Evolutionary conservation across 352 stramenopile genomes (phyloP), one percentile per base, ranked within the genome.

Genomic region (Pythium oligandrum): DNA sequence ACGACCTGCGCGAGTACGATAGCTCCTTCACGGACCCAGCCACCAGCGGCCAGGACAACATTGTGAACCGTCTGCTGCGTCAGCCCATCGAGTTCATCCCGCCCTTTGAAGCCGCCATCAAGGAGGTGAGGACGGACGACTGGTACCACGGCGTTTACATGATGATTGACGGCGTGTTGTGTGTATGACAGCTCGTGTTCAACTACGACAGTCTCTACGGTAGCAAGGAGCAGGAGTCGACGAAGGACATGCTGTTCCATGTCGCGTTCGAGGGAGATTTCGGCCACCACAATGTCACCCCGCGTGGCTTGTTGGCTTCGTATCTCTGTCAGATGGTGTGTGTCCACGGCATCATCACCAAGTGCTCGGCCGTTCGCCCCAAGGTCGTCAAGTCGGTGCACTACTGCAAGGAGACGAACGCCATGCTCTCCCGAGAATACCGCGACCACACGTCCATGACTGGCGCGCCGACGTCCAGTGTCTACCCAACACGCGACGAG

Each of bases 271-370:
- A 92, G 34, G 97, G 97, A 33, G 86, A 95, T 52, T 97, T 99
- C 48, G 93, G 92, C 8, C 75, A 88, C 50, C 73, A 94, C 59
- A 88, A 98, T 42, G 84, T 98, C 11, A 97, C 86, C 59, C 97
- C 97, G n/a, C 85, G 97, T 38, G 84, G 87, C 0, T 75, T 99
- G 32, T 79, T 93, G 6, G 93, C 93, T 6, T 83, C 71, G 4
- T 94, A 93, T 37, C 68, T 99, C 7, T 92, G 90, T 6, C 85
- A 97, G 51, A 86, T 99, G 57, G 96, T 99, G 40, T 99, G 96
- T 61, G 95, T 99, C 0, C 96, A 99, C 65, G 97, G 98, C 10
- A 99, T 99, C 55, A 96, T 99, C 30, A 99, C 97, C 11, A 99
- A 99, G 75, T 96, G 91, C 80, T 97, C 96, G 8, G 78, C 91